Evolutionary conservation across 148 eudicot species (phyloP).

Genomic region (Rhododendron kiyosumense): DNA sequence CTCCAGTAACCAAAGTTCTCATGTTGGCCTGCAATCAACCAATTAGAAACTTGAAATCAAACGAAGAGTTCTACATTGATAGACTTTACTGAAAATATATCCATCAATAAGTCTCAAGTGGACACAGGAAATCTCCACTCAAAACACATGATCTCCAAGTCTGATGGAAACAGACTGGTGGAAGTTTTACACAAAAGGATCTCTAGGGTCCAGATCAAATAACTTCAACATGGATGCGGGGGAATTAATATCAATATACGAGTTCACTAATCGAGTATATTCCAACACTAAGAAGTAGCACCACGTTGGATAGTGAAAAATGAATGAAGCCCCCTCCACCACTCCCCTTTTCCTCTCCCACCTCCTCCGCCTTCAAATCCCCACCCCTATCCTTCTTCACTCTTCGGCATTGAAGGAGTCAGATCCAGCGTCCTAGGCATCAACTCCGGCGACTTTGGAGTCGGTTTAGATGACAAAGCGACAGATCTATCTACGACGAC

Average conservation of each 20-base stretch:
- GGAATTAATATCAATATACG: neutral
- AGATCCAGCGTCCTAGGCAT: neutral
- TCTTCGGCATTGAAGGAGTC: neutral
- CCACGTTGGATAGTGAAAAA: neutral
- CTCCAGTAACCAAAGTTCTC: slow-evolving; percentile 94
- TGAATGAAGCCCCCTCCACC: neutral
- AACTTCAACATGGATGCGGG: neutral
- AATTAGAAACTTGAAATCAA: neutral
- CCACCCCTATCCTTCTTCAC: neutral
- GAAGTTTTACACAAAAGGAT: neutral
- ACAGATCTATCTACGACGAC: neutral
- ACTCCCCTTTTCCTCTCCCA: neutral
- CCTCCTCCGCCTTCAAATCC: neutral
- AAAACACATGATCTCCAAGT: neutral
- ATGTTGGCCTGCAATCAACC: slow-evolving; percentile 68
- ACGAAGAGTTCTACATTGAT: neutral
- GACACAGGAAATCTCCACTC: neutral
- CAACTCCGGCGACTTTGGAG: neutral
- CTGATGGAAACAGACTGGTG: neutral
- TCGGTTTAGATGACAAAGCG: neutral
- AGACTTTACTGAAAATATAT: neutral
- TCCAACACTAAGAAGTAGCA: neutral
- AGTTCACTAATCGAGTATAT: neutral
- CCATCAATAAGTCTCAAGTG: neutral
- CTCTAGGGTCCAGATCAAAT: neutral